Evolutionary conservation across 495 filamentous ascomycete species (phyloP), one percentile per base, ranked within the genome.

Genomic region (Penicillium antarcticum): DNA sequence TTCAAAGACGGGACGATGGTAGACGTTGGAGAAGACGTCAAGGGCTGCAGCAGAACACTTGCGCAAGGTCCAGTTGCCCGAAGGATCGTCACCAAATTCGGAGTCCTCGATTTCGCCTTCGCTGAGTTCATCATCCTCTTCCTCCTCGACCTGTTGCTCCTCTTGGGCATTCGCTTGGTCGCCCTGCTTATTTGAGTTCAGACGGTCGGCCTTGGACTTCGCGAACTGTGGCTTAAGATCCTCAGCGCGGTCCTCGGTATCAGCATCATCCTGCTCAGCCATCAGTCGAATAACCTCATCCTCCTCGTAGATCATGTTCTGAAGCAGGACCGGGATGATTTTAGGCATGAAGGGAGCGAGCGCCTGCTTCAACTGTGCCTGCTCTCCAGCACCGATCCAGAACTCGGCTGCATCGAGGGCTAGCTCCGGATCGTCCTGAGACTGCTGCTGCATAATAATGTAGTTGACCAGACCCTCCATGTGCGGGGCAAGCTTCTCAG

Each of bases 21-120:
- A 99, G 35, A 92, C 87, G 37, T 85, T 88, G 32, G 94, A 89
- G 45, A 99, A 88, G 3, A 97, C 88, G 66, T 99, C 95, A 23
- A 99, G 72, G 18, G 95, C 92, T 19, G 94, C 95, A 14, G 95
- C 94, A 29, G 94, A 99, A 73, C 95, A 99, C 69, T 99, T 99
- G 45, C 94, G 81, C 43, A 99, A 73, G 42, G 92, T 97, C 94
- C 94, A 99, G 56, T 87, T 84, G 59, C 94, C 94, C 64, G 97
- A 95, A 2, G 91, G 87, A 51, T 92, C 89, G 38, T 80, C 86
- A 16, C 70, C 71, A 43, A 73, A 73, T 38, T 89, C 87, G 17
- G 89, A 89, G 40, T 91, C 86, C 39, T 87, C 85, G 43, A 96
- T 83, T 68, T 97, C 92, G 19, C 91, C 94, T 53, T 97, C 94